Conservation (phyloP, 73 alveolate species). For the Symbiodinium natans region DNA sequence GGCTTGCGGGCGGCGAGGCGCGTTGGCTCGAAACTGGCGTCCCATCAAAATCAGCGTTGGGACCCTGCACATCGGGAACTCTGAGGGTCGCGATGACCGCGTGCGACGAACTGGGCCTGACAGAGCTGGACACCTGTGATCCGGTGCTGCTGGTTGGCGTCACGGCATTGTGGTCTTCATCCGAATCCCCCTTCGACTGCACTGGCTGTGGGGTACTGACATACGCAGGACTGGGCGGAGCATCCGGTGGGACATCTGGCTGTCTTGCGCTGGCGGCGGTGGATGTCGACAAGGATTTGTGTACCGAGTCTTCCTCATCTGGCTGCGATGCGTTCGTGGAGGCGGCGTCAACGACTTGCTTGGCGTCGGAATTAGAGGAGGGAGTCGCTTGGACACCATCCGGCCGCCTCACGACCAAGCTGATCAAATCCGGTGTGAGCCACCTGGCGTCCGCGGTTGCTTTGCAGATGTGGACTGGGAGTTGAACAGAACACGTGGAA, state of each 20-base stretch:
- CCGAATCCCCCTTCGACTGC: not conserved
- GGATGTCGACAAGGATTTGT: not conserved
- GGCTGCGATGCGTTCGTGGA: not conserved
- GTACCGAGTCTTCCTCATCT: not conserved
- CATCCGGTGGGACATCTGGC: not conserved
- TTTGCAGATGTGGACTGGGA: not conserved
- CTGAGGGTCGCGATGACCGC: not conserved
- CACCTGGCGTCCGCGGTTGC: constrained; percentile 15
- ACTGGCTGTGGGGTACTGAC: not conserved
- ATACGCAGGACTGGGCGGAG: constrained; percentile 17
- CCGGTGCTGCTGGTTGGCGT: constrained; percentile 2
- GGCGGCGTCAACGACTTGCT: not conserved
- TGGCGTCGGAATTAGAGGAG: not conserved
- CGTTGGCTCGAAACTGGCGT: constrained; percentile 3
- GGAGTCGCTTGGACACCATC: not conserved
- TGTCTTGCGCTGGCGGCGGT: not conserved
- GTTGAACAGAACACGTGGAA: not conserved
- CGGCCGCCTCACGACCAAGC: constrained; percentile 60
- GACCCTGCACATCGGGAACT: not conserved
- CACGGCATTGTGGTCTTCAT: not conserved
- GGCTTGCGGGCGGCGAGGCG: not conserved
- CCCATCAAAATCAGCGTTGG: not conserved
- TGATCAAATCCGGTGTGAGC: constrained; percentile 73
- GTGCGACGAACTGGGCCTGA: not conserved
- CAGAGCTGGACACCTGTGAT: not conserved